Evolutionary conservation across 2,329 filamentous ascomycete species (phyloP).

Genomic region (Ophiostoma perfectum): DNA sequence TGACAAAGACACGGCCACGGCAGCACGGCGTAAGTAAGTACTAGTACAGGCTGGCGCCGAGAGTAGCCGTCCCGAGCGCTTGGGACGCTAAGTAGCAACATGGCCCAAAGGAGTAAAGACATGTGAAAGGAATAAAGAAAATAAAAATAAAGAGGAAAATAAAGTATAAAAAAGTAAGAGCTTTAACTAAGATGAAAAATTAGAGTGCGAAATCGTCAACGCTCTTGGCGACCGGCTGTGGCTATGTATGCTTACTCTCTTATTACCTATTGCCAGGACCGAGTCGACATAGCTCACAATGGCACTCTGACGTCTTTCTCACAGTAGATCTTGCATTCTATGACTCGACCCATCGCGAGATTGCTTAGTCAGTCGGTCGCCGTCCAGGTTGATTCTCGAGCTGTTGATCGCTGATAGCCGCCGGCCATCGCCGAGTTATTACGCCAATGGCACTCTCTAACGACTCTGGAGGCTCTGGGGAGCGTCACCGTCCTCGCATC

Average conservation of each 20-base stretch:
- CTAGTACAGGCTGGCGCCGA: too few species aligned
- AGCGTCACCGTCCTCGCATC: slow-evolving; percentile 41
- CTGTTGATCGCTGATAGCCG: neutral
- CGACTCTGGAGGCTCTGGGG: neutral
- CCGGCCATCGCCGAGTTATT: neutral
- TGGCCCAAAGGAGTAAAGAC: neutral
- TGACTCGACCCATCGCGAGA: neutral
- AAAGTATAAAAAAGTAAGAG: slow-evolving; percentile 3
- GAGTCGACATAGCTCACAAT: neutral
- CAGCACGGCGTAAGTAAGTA: too few species aligned
- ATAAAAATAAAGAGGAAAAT: neutral
- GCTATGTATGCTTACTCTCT: neutral
- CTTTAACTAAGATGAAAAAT: slow-evolving; percentile 10
- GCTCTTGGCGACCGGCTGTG: neutral
- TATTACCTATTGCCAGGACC: neutral
- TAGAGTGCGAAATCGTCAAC: neutral
- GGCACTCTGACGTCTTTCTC: neutral
- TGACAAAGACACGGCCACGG: too few species aligned
- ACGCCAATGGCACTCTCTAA: neutral
- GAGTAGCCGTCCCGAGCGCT: neutral
- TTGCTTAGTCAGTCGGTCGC: slow-evolving; percentile 2
- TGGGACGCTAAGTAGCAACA: neutral
- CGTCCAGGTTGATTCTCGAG: neutral
- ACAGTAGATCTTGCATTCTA: neutral
- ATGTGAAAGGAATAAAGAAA: neutral